These are phyloP conservation scores for Diaporthe nobilis DNA, from an alignment of 2,329 filamentous ascomycete species.

Conservation along the genomic window DNA sequence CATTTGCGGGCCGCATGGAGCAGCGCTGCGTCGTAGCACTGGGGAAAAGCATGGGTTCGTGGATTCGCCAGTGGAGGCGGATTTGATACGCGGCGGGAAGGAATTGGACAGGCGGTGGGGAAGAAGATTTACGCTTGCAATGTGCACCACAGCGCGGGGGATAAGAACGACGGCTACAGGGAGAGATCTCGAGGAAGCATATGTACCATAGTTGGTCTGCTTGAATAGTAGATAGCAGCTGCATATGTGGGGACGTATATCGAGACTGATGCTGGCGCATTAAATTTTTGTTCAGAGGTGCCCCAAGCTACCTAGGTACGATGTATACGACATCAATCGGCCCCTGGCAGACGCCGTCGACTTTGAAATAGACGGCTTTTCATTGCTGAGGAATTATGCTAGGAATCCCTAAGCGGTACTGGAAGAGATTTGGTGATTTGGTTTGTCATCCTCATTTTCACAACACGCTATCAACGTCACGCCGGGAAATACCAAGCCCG, in stretches of 20 bases:
- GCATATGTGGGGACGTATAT: background rate
- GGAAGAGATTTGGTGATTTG: background rate
- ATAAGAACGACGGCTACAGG: background rate
- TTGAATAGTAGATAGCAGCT: background rate
- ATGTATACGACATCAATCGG: background rate
- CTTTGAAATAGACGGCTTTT: background rate
- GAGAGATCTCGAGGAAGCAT: background rate
- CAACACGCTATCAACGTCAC: slow-evolving; percentile 13
- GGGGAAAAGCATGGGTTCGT: slow-evolving; percentile 10
- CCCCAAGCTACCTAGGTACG: no score
- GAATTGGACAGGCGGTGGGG: slow-evolving; percentile 7
- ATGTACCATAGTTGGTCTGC: background rate
- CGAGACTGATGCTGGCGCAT: background rate
- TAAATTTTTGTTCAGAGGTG: background rate
- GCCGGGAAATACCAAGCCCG: background rate
- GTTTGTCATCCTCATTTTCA: slow-evolving; percentile 23
- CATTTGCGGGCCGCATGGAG: slow-evolving; percentile 30
- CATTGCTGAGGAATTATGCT: background rate
- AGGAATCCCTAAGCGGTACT: background rate
- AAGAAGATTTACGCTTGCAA: background rate
- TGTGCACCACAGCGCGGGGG: background rate
- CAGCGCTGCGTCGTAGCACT: background rate
- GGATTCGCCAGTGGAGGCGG: slow-evolving; percentile 2
- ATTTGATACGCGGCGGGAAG: slow-evolving; percentile 11
- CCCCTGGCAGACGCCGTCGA: background rate